Evolutionary conservation across 805 yeast genomes (phyloP), one percentile per base, ranked within the genome.

Genomic region (Candida mattraensis): DNA sequence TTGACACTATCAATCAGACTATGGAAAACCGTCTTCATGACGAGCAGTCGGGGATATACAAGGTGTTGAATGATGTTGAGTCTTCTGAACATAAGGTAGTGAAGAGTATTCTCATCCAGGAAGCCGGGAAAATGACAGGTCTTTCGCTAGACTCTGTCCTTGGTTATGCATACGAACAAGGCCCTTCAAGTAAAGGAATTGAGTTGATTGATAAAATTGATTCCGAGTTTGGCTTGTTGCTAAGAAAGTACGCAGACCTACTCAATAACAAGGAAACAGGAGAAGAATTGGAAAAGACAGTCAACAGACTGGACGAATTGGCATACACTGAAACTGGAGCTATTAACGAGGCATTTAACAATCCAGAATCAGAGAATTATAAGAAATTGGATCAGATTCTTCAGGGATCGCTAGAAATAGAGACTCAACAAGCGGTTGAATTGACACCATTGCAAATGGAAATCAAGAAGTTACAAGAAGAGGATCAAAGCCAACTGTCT

Each of bases 61-160:
- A 46, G 31, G 47, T 53, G 3, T 50, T 58, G 35, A 47, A 48
- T 12, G 48, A 58, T 37, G 27, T 37, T 13, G 30, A 40, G 7
- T 45, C 55, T 14, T 26, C 30, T 7, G 50, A 44, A 24, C 54
- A 43, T 24, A 19, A 32, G 15, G 39, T 43, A 8, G 43, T 55
- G 15, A 47, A 52, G 29, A n/a, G n/a, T n/a, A n/a, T n/a, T n/a
- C n/a, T n/a, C n/a, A n/a, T n/a, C n/a, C n/a, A n/a, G n/a, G n/a
- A n/a, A n/a, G n/a, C n/a, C n/a, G n/a, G n/a, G n/a, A 59, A 55
- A 33, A 26, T 55, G n/a, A 50, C 48, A 34, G 56, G 54, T 35
- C 35, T 51, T 11, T 50, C 53, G 17, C 53, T n/a, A n/a, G n/a
- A n/a, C n/a, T n/a, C n/a, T n/a, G n/a, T n/a, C n/a, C n/a, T n/a